Evolutionary conservation across 1,284 basidiomycete species (phyloP), one percentile per base, ranked within the genome.

Genomic region (Anthracocystis setariae): DNA sequence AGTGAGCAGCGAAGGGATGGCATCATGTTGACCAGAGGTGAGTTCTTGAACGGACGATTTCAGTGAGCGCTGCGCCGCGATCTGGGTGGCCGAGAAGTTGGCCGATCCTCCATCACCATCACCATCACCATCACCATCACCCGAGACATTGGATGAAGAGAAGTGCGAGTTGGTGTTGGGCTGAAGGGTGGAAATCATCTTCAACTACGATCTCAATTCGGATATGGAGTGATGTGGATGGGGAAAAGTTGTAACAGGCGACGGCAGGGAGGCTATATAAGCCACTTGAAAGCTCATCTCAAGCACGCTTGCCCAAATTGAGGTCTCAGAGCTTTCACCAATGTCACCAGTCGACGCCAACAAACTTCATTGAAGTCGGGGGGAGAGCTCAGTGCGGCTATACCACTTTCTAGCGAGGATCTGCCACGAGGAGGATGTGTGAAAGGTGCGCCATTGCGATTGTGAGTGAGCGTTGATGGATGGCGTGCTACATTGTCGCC

Each of bases 1-100:
- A 3, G 69, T 75, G 20, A 79, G 44, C 21, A 72, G 63, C 5
- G 55, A 47, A 5, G 67, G 46, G 25, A 68, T 59, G 35, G 65
- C 69, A 24, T 79, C 78, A 63, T 79, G 74, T 60, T 79, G 78
- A 17, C 78, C 78, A 0, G 76, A 79, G 13, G 78, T 79, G 24
- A 79, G 74, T 43, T 78, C 72, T 35, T 74, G 61, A 24, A 66
- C 52, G 5, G 51, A 46, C n/a, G 74, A 77, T 46, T 60, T 57
- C 46, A 77, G 67, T n/a, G 64, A 58, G 15, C 73, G 61, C 62
- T 77, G 74, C 10, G 74, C 74, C 5, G 39, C 64, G 32, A 77
- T 64, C 43, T 74, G 71, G 8, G 60, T 60, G 24, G 57, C 57
- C 20, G 65, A 65, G 57, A 73, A 73, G 23, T 66, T 66, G 18